Conservation (phyloP, 2,329 filamentous ascomycete genomes). For the Beauveria varroae region DNA sequence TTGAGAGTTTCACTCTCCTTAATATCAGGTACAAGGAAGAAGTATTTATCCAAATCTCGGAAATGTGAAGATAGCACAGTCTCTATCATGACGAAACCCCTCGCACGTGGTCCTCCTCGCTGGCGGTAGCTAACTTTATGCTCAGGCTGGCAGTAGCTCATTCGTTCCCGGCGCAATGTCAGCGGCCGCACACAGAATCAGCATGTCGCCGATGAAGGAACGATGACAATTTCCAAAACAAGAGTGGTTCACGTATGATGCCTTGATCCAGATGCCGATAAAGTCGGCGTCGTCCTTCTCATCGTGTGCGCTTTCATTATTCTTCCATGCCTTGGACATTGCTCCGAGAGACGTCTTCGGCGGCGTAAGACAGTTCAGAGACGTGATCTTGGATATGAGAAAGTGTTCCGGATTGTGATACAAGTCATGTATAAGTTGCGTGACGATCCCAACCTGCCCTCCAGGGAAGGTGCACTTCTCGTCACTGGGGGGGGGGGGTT, state of each 20-base stretch:
- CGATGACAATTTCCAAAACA: constrained; percentile 40
- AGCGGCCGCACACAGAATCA: constrained; percentile 38
- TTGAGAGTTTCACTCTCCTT: too few relatives aligned
- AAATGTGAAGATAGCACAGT: too few relatives aligned
- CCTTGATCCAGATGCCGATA: constrained; percentile 39
- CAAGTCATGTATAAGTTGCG: constrained; percentile 36
- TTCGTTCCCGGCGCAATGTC: constrained; percentile 33
- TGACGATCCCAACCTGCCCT: constrained; percentile 33
- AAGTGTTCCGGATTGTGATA: constrained; percentile 29
- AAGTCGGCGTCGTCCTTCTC: constrained; percentile 15
- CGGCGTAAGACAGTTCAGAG: background rate
- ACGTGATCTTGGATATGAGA: background rate
- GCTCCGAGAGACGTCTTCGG: background rate
- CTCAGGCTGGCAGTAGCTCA: too few relatives aligned
- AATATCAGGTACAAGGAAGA: too few relatives aligned
- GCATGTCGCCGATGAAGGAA: constrained; percentile 47
- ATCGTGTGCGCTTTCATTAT: background rate
- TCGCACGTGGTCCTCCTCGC: background rate
- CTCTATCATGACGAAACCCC: too few relatives aligned
- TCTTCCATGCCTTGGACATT: background rate
- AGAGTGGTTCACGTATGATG: constrained; percentile 45
- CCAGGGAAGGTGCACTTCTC: constrained; percentile 19
- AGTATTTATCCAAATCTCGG: too few relatives aligned
- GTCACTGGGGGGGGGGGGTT: too few relatives aligned
- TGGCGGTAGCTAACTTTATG: constrained; percentile 30